A percentile compares a stretch with the other conserved stretches of the same genome.
phyloP scores from a whole-genome alignment of 495 filamentous ascomycete species.

The Xylaria longipes region DNA sequence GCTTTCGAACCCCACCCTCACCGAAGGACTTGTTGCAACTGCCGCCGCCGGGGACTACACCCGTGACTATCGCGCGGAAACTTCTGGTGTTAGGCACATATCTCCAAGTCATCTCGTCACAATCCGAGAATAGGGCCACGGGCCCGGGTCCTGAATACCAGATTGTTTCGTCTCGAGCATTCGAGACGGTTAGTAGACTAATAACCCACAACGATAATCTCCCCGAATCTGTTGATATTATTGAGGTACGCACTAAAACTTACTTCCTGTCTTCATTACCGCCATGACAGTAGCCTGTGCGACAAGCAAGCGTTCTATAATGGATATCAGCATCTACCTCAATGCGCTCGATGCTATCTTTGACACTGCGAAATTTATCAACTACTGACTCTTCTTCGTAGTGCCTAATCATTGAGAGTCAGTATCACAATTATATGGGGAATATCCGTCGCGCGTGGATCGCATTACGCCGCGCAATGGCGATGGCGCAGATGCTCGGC shows the following conservation, averaged over 20 bases:
- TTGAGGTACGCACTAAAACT: conserved; percentile 41
- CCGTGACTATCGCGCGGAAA: conserved; percentile 52
- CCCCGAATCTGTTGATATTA: conserved; percentile 50
- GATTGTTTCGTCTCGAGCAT: conserved; percentile 44
- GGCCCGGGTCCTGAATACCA: conserved; percentile 29
- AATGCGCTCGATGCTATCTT: neutral
- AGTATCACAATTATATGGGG: conserved; percentile 55
- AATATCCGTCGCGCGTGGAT: conserved; percentile 55
- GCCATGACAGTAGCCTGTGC: neutral
- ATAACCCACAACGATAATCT: conserved; percentile 60
- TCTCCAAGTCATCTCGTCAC: conserved; percentile 47
- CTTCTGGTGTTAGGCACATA: conserved; percentile 52
- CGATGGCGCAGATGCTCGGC: conserved; percentile 54
- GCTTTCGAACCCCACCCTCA: conserved; percentile 26
- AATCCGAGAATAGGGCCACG: conserved; percentile 21
- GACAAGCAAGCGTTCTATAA: neutral
- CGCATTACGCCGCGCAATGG: conserved; percentile 51
- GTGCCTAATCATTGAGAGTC: conserved; percentile 57
- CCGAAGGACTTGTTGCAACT: conserved; percentile 43
- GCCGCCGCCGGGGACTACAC: conserved; percentile 48
- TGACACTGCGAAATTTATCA: neutral
- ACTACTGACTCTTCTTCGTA: neutral
- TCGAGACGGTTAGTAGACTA: conserved; percentile 47
- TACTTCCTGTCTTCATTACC: neutral
- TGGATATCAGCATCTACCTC: neutral